Percentiles rank a stretch among this genome's conserved stretches.
phyloP scores from a whole-genome alignment of 371 early-diverging fungal species.

The Chytridium lagenaria region DNA sequence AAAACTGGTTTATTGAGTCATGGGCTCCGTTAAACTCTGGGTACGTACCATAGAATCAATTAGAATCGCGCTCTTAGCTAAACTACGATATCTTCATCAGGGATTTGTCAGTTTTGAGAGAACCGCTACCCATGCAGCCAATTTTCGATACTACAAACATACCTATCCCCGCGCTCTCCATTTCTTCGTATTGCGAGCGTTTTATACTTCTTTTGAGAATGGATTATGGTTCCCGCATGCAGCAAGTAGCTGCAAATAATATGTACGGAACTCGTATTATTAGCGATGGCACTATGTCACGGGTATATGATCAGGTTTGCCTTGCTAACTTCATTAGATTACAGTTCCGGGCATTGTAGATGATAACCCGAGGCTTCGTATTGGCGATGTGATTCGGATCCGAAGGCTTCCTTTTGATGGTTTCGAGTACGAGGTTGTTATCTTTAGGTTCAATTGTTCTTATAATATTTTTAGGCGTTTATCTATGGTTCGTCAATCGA shows the following conservation, averaged over 20 bases:
- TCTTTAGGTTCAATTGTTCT: not conserved
- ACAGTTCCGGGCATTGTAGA: constrained; percentile 33
- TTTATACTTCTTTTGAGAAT: not conserved
- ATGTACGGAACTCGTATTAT: constrained; percentile 20
- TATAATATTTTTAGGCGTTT: not conserved
- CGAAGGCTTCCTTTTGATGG: constrained; percentile 29
- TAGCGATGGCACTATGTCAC: not conserved
- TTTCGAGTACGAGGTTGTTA: constrained; percentile 21
- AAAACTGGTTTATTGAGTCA: no score
- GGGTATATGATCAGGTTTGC: not conserved
- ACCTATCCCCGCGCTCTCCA: no score
- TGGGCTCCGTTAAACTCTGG: no score
- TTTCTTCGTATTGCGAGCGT: constrained; percentile 7
- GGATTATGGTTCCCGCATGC: not conserved
- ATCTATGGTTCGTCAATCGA: not conserved
- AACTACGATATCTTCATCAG: not conserved
- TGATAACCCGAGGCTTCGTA: constrained; percentile 23
- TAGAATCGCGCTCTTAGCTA: no score
- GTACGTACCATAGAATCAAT: no score
- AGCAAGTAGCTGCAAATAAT: not conserved
- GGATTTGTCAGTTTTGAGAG: not conserved
- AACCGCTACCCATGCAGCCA: not conserved
- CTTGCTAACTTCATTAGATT: not conserved
- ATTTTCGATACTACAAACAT: not conserved
- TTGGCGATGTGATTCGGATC: constrained; percentile 25